A percentile compares a stretch with the other conserved stretches of the same genome.
Evolutionary conservation across 148 eudicot species (phyloP).

Genomic region (Silene uniflora): DNA sequence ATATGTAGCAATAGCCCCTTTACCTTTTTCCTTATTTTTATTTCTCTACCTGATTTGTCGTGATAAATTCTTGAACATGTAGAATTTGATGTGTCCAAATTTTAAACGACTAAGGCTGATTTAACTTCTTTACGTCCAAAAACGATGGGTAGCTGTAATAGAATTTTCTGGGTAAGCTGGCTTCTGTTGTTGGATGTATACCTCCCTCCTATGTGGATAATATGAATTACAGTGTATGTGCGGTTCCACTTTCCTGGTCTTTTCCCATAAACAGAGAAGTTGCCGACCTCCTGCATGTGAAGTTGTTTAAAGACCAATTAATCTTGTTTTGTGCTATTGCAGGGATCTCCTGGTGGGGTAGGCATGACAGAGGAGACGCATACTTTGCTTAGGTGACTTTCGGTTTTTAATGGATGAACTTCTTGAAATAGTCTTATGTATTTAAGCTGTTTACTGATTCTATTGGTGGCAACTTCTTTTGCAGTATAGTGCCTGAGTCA

Average conservation of each 20-base stretch:
- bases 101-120: not conserved
- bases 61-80: not conserved
- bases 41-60: not conserved
- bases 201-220: not conserved
- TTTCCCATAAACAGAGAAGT: not conserved
- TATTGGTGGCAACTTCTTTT: conserved; percentile 22
- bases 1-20: not conserved
- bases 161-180: not conserved
- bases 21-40: not conserved
- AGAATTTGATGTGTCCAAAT: not conserved
- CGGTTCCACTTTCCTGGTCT: not conserved
- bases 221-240: not conserved
- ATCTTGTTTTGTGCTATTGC: conserved; percentile 18
- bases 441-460: conserved; percentile 14
- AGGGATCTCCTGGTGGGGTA: conserved; percentile 37
- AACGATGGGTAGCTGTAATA: not conserved
- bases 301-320: not conserved
- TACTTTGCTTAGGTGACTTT: conserved; percentile 37
- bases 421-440: not conserved
- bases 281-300: not conserved
- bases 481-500: conserved; percentile 60
- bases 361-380: conserved; percentile 20
- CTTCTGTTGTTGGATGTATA: not conserved
- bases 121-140: no score
- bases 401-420: not conserved